Conservation (phyloP, 371 early-diverging fungal species). For the Amoeboradix gromovi region DNA sequence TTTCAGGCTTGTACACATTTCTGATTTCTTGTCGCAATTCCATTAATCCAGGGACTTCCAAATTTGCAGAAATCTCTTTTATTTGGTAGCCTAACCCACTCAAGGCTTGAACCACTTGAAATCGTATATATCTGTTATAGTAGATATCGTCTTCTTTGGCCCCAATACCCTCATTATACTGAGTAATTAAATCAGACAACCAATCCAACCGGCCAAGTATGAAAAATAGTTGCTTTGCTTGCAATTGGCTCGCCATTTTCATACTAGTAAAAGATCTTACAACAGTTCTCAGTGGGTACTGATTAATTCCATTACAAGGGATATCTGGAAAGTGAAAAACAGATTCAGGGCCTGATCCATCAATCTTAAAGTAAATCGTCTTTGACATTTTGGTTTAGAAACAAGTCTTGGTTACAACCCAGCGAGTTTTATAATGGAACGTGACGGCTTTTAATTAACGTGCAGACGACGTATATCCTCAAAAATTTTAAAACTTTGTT, state of each 20-base stretch:
- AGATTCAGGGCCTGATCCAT: too few species aligned
- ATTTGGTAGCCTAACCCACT: conserved; percentile 8
- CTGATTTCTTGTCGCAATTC: conserved; percentile 8
- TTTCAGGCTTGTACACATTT: conserved; percentile 4
- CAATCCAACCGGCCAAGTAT: conserved; percentile 7
- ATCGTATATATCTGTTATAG: conserved; percentile 5
- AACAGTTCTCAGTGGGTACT: too few species aligned
- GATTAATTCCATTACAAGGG: too few species aligned
- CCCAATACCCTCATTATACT: conserved; percentile 8
- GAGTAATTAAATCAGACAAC: conserved; percentile 1
- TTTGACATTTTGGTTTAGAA: too few species aligned
- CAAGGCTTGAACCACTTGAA: conserved; percentile 7
- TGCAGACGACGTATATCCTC: too few species aligned
- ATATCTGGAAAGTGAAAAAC: too few species aligned
- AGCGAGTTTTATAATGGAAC: too few species aligned
- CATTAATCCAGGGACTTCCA: conserved; percentile 8
- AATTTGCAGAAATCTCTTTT: conserved; percentile 1
- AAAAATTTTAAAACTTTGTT: too few species aligned
- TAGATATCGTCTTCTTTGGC: background rate
- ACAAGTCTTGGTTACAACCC: too few species aligned
- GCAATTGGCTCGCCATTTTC: conserved; percentile 1
- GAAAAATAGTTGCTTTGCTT: conserved; percentile 4
- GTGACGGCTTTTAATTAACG: too few species aligned
- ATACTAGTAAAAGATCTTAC: conserved; percentile 3
- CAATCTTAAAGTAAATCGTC: too few species aligned